Evolutionary conservation across 202 grass and related monocot species (phyloP).

Genomic region (Digitaria exilis): DNA sequence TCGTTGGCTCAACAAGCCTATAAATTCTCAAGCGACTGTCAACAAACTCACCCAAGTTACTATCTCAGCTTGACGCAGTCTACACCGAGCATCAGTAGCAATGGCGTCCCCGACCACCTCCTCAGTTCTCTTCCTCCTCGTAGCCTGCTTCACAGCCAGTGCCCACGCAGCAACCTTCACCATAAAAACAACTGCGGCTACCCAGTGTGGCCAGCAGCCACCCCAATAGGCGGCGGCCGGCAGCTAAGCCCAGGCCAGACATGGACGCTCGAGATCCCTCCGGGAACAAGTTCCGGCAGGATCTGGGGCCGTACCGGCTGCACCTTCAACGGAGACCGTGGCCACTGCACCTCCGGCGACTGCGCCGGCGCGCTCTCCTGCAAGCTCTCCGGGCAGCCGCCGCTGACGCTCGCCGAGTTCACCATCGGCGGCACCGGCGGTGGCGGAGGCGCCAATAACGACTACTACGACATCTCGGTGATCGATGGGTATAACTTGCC

Average conservation of each 20-base stretch:
- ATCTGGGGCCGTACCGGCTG: slow-evolving; percentile 18
- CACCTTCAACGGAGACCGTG: not conserved
- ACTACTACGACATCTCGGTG: slow-evolving; percentile 55
- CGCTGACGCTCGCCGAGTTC: not conserved
- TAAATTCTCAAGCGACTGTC: too few species aligned
- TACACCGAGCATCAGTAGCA: too few species aligned
- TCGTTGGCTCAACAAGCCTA: too few species aligned
- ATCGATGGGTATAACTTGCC: slow-evolving; percentile 57
- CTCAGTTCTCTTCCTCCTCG: not conserved
- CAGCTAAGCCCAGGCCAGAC: not conserved
- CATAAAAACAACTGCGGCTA: slow-evolving; percentile 11
- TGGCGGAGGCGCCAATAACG: not conserved
- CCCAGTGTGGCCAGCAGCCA: slow-evolving; percentile 15
- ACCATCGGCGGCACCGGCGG: not conserved
- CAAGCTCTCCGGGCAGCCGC: not conserved
- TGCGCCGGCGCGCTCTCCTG: not conserved
- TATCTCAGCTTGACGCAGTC: not conserved
- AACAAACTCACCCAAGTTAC: too few species aligned
- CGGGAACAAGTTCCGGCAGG: not conserved
- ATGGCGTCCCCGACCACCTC: not conserved
- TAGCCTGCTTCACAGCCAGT: not conserved
- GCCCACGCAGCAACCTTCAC: not conserved
- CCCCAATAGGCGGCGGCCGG: not conserved
- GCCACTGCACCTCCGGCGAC: not conserved
- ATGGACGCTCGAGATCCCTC: not conserved